Base-by-base conservation (phyloP, 169 alveolate genomes). In the Plasmodium gonderi region DNA sequence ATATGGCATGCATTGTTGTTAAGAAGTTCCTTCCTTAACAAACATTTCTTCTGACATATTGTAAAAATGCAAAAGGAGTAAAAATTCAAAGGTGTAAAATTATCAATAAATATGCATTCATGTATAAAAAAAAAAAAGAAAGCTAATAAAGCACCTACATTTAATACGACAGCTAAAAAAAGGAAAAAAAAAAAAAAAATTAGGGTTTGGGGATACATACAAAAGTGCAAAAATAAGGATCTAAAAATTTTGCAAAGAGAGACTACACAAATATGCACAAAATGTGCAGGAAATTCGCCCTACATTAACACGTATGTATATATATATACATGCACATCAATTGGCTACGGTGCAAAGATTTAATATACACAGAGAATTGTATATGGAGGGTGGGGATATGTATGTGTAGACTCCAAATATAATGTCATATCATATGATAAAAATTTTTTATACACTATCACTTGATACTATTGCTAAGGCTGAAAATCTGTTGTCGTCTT, bases 401-500 rank as follows among this genome's bases (percentile, higher is more conserved):
- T n/a, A n/a, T n/a, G n/a, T n/a, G n/a, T n/a, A n/a, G n/a, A n/a
- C 26, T 54, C 23, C 7, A 14, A n/a, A 3, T 12, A 1, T 12
- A 0, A 54, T 31, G 23, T 17, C 33, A 12, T 17, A 17, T 54
- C 3, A 12, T 1, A 31, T 54, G 69, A 12, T n/a, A 5, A 0
- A 54, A 17, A 3, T 42, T 54, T 9, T 79, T 64, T 47, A 75
- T n/a, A 51, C 74, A 23, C 8, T 26, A 29, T 64, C 47, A 44
- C 38, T 80, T 40, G 91, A 31, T 3, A 80, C 79, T 3, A 80
- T 60, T 64, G 91, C 91, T 42, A 80, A 29, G 44, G 91, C 91
- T 20, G 91, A 80, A 80, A 80, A 80, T 40, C 91, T 80, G 68
- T 65, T 38, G 54, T 68, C 79, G 20, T 42, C 80, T 64, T 40